A percentile compares a stretch with the other conserved stretches of the same genome.
Evolutionary conservation across 441 rosid genomes (phyloP).

Genomic region (Brassica balearica): DNA sequence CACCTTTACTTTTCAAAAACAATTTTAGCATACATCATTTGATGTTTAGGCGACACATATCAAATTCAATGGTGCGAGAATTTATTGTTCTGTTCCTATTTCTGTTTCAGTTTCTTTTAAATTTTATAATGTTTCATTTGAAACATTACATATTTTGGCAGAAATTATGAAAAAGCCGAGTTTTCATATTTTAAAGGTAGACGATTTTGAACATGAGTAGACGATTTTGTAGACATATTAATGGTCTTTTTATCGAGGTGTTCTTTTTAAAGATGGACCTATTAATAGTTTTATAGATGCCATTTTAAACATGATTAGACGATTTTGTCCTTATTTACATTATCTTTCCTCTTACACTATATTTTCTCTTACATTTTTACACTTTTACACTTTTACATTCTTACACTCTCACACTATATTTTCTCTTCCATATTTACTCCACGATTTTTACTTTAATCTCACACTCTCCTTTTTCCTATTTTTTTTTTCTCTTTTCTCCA

Average conservation of each 20-base stretch:
- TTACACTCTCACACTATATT: too few relatives aligned
- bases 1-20: background rate
- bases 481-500: too few relatives aligned
- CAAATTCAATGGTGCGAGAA: background rate
- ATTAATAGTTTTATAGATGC: too few relatives aligned
- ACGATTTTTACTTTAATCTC: too few relatives aligned
- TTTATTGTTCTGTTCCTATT: background rate
- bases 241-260: background rate
- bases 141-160: background rate
- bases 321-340: too few relatives aligned
- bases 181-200: background rate
- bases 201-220: too few relatives aligned
- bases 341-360: too few relatives aligned
- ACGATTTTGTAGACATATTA: background rate
- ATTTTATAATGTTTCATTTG: background rate
- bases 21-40: background rate
- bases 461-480: too few relatives aligned
- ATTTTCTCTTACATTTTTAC: too few relatives aligned
- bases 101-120: background rate
- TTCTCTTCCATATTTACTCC: too few relatives aligned
- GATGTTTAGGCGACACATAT: background rate
- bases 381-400: too few relatives aligned
- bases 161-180: background rate
- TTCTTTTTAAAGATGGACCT: background rate
- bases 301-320: too few relatives aligned